Conservation (phyloP, 2,329 filamentous ascomycete genomes). For the Proliferodiscus dingleyae region DNA sequence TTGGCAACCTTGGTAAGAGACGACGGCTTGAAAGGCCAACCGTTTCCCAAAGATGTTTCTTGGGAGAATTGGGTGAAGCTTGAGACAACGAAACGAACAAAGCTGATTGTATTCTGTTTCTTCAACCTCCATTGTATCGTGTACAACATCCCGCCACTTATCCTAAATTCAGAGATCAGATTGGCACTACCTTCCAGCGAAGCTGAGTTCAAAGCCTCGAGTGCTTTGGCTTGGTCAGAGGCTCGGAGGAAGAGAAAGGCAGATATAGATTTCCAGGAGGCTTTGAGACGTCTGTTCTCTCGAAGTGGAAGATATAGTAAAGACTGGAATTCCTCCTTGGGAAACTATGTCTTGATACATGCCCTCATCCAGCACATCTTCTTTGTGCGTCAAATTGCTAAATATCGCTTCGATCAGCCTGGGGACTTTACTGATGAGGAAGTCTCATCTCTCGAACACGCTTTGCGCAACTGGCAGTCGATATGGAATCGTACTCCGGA, state of each 20-base stretch:
- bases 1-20: conserved; percentile 49
- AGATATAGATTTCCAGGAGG: conserved; percentile 49
- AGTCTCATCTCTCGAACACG: not conserved
- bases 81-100: conserved; percentile 53
- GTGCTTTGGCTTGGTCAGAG: conserved; percentile 56
- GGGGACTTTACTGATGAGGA: conserved; percentile 1
- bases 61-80: conserved; percentile 58
- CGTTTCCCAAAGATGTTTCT: conserved; percentile 45
- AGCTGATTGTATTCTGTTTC: conserved; percentile 56
- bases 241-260: conserved; percentile 45
- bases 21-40: conserved; percentile 42
- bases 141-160: conserved; percentile 53
- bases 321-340: conserved; percentile 1
- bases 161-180: conserved; percentile 56
- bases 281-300: conserved; percentile 44
- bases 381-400: conserved; percentile 1
- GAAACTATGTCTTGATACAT: conserved; percentile 1
- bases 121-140: conserved; percentile 59
- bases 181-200: conserved; percentile 50
- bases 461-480: conserved; percentile 48
- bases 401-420: too few species aligned
- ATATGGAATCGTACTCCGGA: conserved; percentile 46
- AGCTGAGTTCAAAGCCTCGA: conserved; percentile 53
- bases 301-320: too few species aligned
- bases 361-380: not conserved